Evolutionary conservation across 192 early-diverging fungal species (phyloP).

Genomic region (Chytriomyces sp.): DNA sequence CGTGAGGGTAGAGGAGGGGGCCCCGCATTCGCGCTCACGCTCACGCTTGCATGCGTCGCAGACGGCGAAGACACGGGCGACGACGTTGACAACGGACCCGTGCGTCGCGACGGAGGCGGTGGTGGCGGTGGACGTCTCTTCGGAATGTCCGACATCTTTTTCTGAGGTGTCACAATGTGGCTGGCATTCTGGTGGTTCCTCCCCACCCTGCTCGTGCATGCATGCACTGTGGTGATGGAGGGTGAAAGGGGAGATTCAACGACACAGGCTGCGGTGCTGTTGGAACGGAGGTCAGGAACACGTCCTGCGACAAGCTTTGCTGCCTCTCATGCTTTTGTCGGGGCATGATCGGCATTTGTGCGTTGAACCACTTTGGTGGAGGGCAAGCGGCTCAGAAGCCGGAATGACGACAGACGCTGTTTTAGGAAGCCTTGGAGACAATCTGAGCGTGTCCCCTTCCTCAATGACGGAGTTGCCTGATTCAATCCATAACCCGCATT

Average conservation of each 20-base stretch:
- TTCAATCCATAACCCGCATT: too few relatives aligned
- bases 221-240: not conserved
- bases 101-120: slow-evolving; percentile 1
- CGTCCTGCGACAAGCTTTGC: not conserved
- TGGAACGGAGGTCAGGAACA: not conserved
- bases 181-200: not conserved
- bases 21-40: not conserved
- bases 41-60: not conserved
- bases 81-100: not conserved
- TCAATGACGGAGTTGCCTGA: too few relatives aligned
- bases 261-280: not conserved
- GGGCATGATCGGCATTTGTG: too few relatives aligned
- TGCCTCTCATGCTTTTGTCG: too few relatives aligned
- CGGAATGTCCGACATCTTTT: not conserved
- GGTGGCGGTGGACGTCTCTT: slow-evolving; percentile 5
- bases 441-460: too few relatives aligned
- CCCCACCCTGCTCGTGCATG: not conserved
- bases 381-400: too few relatives aligned
- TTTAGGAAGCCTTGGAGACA: too few relatives aligned
- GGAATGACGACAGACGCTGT: too few relatives aligned
- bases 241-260: not conserved
- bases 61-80: not conserved
- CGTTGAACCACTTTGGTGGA: too few relatives aligned
- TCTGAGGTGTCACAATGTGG: not conserved
- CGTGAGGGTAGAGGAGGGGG: slow-evolving; percentile 3